Evolutionary conservation across 257 asterid species (phyloP).

Genomic region (Solanum arcanum): DNA sequence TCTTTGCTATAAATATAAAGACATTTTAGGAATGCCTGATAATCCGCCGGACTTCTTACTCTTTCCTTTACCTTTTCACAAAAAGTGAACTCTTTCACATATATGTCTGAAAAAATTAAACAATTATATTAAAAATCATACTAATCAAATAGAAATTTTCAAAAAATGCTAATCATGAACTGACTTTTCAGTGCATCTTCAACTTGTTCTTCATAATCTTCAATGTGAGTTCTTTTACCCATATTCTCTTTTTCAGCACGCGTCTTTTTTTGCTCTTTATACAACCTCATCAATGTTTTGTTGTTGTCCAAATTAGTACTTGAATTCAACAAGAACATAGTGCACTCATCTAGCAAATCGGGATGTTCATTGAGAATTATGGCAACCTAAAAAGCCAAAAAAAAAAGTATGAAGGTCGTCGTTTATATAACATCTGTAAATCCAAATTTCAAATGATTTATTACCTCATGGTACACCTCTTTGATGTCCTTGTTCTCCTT

Average conservation of each 20-base stretch:
- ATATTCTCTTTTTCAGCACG: background rate
- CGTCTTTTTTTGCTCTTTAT: background rate
- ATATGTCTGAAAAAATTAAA: slow-evolving; percentile 43
- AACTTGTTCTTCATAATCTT: slow-evolving; percentile 39
- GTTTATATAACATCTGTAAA: too few relatives aligned
- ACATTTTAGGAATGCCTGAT: slow-evolving; percentile 91
- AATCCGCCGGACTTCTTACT: slow-evolving; percentile 63
- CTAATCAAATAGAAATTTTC: background rate
- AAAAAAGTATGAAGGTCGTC: too few relatives aligned
- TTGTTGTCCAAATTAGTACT: background rate
- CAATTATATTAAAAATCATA: background rate
- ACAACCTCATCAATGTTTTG: background rate
- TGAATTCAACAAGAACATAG: slow-evolving; percentile 35
- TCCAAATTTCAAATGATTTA: too few relatives aligned
- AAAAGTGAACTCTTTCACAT: slow-evolving; percentile 61
- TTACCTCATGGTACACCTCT: too few relatives aligned
- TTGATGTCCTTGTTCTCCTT: too few relatives aligned
- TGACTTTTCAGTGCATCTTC: slow-evolving; percentile 56
- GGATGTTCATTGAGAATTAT: slow-evolving; percentile 65
- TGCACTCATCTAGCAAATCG: slow-evolving; percentile 89
- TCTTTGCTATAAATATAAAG: slow-evolving; percentile 88
- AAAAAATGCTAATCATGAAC: slow-evolving; percentile 6
- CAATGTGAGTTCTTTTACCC: background rate
- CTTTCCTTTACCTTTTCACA: slow-evolving; percentile 93
- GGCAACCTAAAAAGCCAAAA: slow-evolving; percentile 40